Conservation (phyloP, 345 rosid genomes). For the Eucalyptus brandiana region DNA sequence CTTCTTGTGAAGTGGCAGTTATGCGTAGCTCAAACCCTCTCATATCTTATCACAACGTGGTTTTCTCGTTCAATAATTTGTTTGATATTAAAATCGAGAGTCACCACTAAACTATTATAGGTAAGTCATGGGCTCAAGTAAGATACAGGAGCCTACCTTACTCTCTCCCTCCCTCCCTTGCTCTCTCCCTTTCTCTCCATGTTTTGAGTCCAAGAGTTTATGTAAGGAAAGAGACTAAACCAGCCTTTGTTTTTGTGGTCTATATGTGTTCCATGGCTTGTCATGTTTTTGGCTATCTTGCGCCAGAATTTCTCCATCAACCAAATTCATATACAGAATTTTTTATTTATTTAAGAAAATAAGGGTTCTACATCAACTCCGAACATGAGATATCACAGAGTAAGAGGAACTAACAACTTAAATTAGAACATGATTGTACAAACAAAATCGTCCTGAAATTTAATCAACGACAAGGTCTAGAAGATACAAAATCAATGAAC, state of each 20-base stretch:
- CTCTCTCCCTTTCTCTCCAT: not conserved
- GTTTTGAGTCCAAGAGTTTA: not conserved
- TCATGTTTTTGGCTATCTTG: not conserved
- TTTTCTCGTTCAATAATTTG: not conserved
- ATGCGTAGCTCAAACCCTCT: not conserved
- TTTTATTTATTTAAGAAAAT: not conserved
- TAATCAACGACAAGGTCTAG: not conserved
- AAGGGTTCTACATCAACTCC: fast-evolving
- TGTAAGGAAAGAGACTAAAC: not conserved
- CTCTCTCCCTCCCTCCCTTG: not conserved
- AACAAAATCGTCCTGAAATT: too few species aligned
- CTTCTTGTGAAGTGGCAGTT: not conserved
- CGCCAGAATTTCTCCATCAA: not conserved
- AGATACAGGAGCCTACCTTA: not conserved
- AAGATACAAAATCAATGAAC: too few species aligned
- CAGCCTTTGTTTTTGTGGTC: not conserved
- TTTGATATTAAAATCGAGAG: not conserved
- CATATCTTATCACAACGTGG: not conserved
- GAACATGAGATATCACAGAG: not conserved
- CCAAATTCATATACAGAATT: not conserved
- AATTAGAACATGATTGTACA: not conserved
- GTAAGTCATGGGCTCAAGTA: not conserved
- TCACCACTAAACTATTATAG: not conserved
- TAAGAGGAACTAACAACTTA: not conserved
- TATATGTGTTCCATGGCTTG: not conserved